Evolutionary conservation across 495 filamentous ascomycete genomes (phyloP).

Genomic region (Staphylotrichum tortipilum): DNA sequence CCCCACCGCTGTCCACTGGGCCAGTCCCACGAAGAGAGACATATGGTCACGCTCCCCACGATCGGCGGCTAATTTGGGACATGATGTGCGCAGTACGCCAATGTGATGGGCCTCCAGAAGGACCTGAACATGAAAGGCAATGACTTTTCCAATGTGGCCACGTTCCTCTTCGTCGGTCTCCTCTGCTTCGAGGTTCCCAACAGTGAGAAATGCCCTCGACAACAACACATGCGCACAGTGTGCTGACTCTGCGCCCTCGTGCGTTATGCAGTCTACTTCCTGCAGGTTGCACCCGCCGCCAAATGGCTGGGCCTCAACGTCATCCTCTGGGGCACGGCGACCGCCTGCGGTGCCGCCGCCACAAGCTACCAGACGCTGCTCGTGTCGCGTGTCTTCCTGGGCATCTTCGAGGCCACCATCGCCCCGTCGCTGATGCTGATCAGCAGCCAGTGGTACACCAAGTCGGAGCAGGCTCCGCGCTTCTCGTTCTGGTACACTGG

Average conservation of each 20-base stretch:
- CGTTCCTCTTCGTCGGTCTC: conserved; percentile 29
- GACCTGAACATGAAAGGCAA: conserved; percentile 30
- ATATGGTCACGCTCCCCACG: neutral
- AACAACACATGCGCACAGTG: neutral
- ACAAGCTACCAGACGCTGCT: conserved; percentile 28
- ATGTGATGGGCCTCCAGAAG: conserved; percentile 28
- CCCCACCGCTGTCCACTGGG: too few relatives aligned
- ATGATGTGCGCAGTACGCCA: conserved; percentile 23
- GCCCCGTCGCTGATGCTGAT: conserved; percentile 50
- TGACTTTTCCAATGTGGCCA: conserved; percentile 30
- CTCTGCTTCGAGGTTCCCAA: conserved; percentile 30
- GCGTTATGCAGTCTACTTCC: conserved; percentile 23
- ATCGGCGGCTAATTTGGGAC: conserved; percentile 2
- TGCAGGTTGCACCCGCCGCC: conserved; percentile 47
- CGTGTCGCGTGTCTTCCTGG: conserved; percentile 47
- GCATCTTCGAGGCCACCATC: conserved; percentile 56
- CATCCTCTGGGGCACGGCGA: conserved; percentile 41
- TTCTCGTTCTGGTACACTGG: conserved; percentile 60
- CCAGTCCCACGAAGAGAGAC: too few relatives aligned
- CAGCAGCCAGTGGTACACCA: conserved; percentile 52
- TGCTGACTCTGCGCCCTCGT: neutral
- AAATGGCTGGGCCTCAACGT: conserved; percentile 51
- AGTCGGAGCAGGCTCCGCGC: conserved; percentile 50
- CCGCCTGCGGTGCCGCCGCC: conserved; percentile 30
- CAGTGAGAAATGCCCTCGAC: conserved; percentile 8